A percentile compares a stretch with the other conserved stretches of the same genome.
phyloP scores from a whole-genome alignment of 305 asterid species.

The Fraxinus floribunda region DNA sequence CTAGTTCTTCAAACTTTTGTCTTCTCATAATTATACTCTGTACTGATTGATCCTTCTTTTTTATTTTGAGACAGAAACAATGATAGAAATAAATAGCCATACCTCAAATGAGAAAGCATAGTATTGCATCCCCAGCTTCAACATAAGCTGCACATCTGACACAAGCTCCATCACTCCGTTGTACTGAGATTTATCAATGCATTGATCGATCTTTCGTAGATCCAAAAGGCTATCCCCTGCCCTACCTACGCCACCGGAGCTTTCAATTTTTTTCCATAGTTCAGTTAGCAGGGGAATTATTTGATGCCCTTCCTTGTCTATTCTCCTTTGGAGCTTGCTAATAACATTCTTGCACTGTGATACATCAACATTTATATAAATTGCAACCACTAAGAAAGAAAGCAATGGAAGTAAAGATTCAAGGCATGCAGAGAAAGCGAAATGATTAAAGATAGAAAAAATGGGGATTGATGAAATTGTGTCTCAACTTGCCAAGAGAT shows the following conservation, averaged over 20 bases:
- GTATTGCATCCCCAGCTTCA: conserved; percentile 70
- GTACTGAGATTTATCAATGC: conserved; percentile 70
- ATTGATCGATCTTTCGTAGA: conserved; percentile 63
- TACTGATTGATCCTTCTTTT: background rate
- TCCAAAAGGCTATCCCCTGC: conserved; percentile 62
- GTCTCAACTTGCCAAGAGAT: background rate
- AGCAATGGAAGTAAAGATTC: background rate
- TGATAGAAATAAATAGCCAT: conserved; percentile 14
- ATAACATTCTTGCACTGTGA: conserved; percentile 89
- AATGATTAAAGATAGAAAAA: background rate
- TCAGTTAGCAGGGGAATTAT: conserved; percentile 84
- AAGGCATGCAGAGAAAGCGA: background rate
- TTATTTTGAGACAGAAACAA: background rate
- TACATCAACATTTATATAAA: conserved; percentile 21
- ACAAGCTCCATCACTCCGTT: conserved; percentile 73
- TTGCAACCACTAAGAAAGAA: background rate
- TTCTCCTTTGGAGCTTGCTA: conserved; percentile 83
- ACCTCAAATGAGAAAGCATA: conserved; percentile 81
- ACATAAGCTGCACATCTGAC: conserved; percentile 85
- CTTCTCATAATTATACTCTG: background rate
- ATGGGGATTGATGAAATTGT: background rate
- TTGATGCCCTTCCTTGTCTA: conserved; percentile 82
- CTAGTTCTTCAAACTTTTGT: background rate
- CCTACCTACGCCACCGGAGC: conserved; percentile 48
- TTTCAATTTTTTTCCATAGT: conserved; percentile 83